These are phyloP conservation scores for Vachellia pachyceras DNA, from an alignment of 306 rosid species.

Conservation along the genomic window DNA sequence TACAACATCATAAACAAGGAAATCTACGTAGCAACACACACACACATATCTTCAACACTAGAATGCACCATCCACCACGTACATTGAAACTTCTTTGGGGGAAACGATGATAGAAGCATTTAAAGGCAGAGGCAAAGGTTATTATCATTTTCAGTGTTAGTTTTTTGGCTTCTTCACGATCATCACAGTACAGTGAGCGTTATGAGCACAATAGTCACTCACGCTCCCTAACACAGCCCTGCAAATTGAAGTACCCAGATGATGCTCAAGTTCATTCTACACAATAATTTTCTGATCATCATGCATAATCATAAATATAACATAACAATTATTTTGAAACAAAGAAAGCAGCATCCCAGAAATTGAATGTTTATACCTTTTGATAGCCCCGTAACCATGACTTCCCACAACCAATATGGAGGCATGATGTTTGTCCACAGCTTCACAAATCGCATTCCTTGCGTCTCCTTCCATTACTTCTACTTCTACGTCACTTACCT, in stretches of 20 bases:
- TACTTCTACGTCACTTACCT: conserved; percentile 53
- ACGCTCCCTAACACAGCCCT: conserved; percentile 85
- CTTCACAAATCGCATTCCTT: conserved; percentile 71
- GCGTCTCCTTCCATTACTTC: conserved; percentile 77
- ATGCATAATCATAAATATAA: not conserved
- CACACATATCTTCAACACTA: not conserved
- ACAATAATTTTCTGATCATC: not conserved
- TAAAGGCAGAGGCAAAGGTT: too few species aligned
- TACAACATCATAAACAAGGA: not conserved
- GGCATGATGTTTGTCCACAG: conserved; percentile 70
- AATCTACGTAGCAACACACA: too few species aligned
- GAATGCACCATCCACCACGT: not conserved
- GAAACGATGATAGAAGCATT: too few species aligned
- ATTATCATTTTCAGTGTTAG: conserved; percentile 42
- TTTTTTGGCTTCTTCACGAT: conserved; percentile 78
- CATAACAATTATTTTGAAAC: not conserved
- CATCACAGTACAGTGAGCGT: conserved; percentile 77
- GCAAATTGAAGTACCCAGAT: conserved; percentile 17
- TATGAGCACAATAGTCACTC: conserved; percentile 86
- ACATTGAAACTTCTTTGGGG: too few species aligned
- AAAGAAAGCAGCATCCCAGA: not conserved
- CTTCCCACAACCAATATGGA: conserved; percentile 78
- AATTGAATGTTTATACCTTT: conserved; percentile 51
- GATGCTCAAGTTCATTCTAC: not conserved
- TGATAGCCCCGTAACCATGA: conserved; percentile 81